phyloP scores from a whole-genome alignment of 441 rosid species.

The Mallotus japonicus region DNA sequence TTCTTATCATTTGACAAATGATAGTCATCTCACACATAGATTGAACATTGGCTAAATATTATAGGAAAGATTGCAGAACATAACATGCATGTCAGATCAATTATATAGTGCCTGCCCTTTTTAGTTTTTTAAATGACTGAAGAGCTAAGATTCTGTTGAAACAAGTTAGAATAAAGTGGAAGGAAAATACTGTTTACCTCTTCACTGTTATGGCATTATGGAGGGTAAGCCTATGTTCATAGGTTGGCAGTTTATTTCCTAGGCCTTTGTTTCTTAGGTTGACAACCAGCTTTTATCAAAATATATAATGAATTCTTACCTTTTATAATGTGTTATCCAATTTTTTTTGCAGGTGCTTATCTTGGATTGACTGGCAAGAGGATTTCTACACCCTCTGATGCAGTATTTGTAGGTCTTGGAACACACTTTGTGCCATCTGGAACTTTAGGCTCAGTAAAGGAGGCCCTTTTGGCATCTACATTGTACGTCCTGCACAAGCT shows the following conservation, averaged over 20 bases:
- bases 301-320: not conserved
- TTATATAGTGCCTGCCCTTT: not conserved
- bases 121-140: not conserved
- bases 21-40: not conserved
- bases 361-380: slow-evolving; percentile 93
- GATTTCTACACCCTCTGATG: slow-evolving; percentile 82
- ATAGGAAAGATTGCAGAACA: not conserved
- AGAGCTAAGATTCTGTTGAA: not conserved
- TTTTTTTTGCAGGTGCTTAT: slow-evolving; percentile 61
- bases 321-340: not conserved
- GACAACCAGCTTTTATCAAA: not conserved
- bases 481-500: slow-evolving; percentile 41
- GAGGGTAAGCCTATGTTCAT: not conserved
- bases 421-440: slow-evolving; percentile 83
- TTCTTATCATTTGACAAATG: not conserved
- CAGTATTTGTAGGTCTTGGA: slow-evolving; percentile 76
- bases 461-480: slow-evolving; percentile 55
- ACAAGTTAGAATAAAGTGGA: too few relatives aligned
- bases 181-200: too few relatives aligned
- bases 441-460: slow-evolving; percentile 59
- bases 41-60: not conserved
- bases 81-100: not conserved
- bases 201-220: not conserved
- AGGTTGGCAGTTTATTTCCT: not conserved
- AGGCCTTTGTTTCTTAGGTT: not conserved